Conservation (phyloP, 768 basidiomycete species). For the Kwoniella shandongensis region DNA sequence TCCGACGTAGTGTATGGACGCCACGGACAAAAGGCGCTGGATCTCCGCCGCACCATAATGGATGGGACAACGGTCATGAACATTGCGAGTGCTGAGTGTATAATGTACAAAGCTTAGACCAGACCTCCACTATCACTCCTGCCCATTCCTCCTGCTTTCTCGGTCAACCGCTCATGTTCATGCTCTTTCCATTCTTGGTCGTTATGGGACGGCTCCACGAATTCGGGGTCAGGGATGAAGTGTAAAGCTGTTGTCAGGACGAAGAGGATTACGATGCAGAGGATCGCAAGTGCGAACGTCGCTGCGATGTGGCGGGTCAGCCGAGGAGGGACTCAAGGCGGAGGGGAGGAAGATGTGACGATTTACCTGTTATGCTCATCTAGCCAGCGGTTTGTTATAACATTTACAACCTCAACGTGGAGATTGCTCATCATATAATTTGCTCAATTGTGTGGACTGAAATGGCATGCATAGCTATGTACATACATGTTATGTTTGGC, state of each 20-base stretch:
- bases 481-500: not conserved
- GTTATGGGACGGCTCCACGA: constrained; percentile 2
- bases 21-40: too few relatives aligned
- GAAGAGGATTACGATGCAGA: constrained; percentile 14
- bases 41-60: too few relatives aligned
- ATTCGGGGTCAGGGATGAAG: constrained; percentile 26
- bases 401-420: not conserved
- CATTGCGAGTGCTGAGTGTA: too few relatives aligned
- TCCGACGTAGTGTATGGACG: too few relatives aligned
- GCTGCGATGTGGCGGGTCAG: constrained; percentile 5
- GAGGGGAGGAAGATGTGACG: not conserved
- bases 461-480: too few relatives aligned
- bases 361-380: constrained; percentile 1
- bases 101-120: too few relatives aligned
- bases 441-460: too few relatives aligned
- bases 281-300: constrained; percentile 14
- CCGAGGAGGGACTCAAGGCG: too few relatives aligned
- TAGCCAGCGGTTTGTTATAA: not conserved
- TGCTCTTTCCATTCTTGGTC: constrained; percentile 4
- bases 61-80: too few relatives aligned
- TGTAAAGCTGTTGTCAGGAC: constrained; percentile 13
- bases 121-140: not conserved
- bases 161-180: not conserved
- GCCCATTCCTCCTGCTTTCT: constrained; percentile 1
- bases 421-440: not conserved